Evolutionary conservation across 257 asterid genomes (phyloP), one percentile per base, ranked within the genome.

Genomic region (Rehmannia glutinosa): DNA sequence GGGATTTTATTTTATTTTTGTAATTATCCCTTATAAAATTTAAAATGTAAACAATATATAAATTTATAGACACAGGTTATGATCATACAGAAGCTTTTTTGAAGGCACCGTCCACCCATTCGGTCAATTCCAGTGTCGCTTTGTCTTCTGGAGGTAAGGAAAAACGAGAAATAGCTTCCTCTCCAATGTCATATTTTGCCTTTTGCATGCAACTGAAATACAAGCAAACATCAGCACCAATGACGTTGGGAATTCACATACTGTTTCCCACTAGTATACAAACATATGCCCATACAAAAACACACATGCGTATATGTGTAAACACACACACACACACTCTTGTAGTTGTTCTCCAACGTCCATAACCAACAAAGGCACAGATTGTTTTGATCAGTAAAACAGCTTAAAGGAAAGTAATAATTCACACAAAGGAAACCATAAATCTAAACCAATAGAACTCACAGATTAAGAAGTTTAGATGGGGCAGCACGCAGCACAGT

Each of bases 401-500:
- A 30, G 17, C 70, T 43, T 25, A 68, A 57, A 39, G 17, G 51
- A 73, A 67, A 1, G 38, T 23, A 69, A 64, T 23, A 12, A 38
- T 8, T 46, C 63, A 58, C 41, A 55, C 24, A 43, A 51, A 51
- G 27, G 54, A 64, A 68, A 64, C 49, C 51, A 65, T 46, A 21
- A 41, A 69, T 70, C 60, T 55, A 50, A 62, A 70, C 63, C 53
- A 55, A 55, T 36, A 68, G 30, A 74, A 80, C 99, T 86, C 72
- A 93, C 97, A 90, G 92, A 81, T 90, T 88, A 46, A 93, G 96
- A 70, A 93, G 85, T 79, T 90, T 86, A 57, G 99, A 93, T 24
- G 99, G 99, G 68, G 99, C 97, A 20, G 97, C 99, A 75, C 96
- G 96, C 60, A 93, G 80, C 59, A 93, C 95, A 10, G 91, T 83